Percentiles rank a stretch among this genome's conserved stretches.
phyloP scores from a whole-genome alignment of 2,329 filamentous ascomycete species.

The Pyricularia pennisetigena region DNA sequence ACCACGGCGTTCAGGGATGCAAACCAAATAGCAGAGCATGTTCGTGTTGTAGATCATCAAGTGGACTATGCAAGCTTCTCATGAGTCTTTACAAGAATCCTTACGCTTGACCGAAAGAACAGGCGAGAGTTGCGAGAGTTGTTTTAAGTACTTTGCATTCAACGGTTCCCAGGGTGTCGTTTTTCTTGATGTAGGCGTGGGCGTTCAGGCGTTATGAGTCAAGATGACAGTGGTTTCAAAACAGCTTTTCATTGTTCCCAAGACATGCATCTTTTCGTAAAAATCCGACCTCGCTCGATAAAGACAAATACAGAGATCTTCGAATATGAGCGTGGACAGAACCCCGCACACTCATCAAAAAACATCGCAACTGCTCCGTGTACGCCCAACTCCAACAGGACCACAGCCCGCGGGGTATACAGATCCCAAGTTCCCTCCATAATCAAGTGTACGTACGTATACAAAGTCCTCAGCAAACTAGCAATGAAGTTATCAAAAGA shows the following conservation, averaged over 20 bases:
- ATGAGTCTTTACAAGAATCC: background rate
- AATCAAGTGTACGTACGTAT: background rate
- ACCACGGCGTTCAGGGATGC: slow-evolving; percentile 70
- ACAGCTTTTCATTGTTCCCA: background rate
- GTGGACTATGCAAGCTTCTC: slow-evolving; percentile 37
- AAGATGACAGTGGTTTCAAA: background rate
- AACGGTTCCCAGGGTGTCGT: background rate
- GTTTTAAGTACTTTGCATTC: background rate
- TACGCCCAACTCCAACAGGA: background rate
- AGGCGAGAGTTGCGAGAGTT: background rate
- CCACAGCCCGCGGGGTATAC: background rate
- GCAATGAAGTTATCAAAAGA: background rate
- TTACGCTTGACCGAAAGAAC: background rate
- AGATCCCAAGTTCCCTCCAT: background rate
- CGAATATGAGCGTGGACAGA: background rate
- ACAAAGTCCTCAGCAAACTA: background rate
- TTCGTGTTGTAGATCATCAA: slow-evolving; percentile 61
- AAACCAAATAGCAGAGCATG: slow-evolving; percentile 59
- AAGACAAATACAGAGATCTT: background rate
- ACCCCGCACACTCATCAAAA: background rate
- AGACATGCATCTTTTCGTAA: background rate
- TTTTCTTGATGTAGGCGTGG: background rate
- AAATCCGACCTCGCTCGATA: background rate
- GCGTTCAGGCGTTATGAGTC: background rate
- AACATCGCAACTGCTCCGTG: background rate